Evolutionary conservation across 169 alveolate genomes (phyloP), one percentile per base, ranked within the genome.

Genomic region (Eimeria necatrix): DNA sequence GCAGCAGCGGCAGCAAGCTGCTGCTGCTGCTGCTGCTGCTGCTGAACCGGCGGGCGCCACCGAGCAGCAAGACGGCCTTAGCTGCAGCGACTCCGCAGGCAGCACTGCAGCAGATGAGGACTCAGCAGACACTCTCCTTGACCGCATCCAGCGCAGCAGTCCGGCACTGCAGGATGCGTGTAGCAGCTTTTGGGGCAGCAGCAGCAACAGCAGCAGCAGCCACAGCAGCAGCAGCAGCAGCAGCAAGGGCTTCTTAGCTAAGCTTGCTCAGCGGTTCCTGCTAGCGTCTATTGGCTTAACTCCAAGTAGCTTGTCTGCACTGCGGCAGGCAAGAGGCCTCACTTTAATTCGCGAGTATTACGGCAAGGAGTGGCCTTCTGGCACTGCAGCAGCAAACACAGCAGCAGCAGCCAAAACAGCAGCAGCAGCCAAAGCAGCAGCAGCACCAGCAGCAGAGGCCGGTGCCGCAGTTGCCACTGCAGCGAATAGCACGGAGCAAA

Each of bases 141-240:
- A 76, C 22, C 56, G 61, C 12, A 76, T 76, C 24, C 87, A 76
- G 6, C 87, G 87, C 61, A 32, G 22, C 64, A 76, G 56, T 18
- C 87, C 87, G 14, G 87, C 87, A 4, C 87, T 76, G 61, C 87
- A 76, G 22, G 87, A 76, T 46, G 87, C 61, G 61, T 76, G 87
- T n/a, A 14, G 26, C 76, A 64, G 76, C 76, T 64, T 64, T 20
- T 64, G 86, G 61, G 22, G 60, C 86, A 76, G 64, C 87, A 76
- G 61, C 87, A 48, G 61, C 87, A 76, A 60, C 87, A 76, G 87
- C 64, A 76, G 87, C 64, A 56, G 14, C 64, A 56, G 64, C 64
- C 8, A 14, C 64, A 56, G 64, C 64, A 56, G 64, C 87, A 76
- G 87, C 64, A 76, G 87, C 87, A 76, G 87, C 87, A 76, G 87